Base-by-base conservation (phyloP, 768 basidiomycete species). In the Tylopilus plumbeoviolaceoides region DNA sequence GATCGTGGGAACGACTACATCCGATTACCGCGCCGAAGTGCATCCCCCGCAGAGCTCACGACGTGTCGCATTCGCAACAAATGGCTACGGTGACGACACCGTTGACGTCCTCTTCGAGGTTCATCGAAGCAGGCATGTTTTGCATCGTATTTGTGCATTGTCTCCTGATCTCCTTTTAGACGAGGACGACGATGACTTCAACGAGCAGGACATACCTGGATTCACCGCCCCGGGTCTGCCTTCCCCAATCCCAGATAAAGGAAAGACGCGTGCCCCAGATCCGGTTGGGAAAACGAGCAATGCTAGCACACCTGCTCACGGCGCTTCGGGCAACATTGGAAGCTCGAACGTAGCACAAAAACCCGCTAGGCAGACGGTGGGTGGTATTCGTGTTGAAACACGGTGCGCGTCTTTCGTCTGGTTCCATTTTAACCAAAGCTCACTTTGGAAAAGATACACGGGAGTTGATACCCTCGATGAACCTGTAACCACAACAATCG, bases 391-490 rank as follows among this genome's bases (percentile, higher is more conserved):
- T 60, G 84, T 93, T 3, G 95, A 98, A 72, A 91, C 90, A 46
- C 82, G 95, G 90, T 90, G 68, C 42, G 79, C 64, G 18, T 56
- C 18, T 15, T 5, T 40, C 7, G 48, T 57, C 17, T 1, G 17
- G 38, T 18, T 28, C 28, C 1, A 6, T 30, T 9, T 8, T 28
- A 17, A 25, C 21, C 27, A 5, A 49, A 44, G 47, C 3, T 48
- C 31, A 18, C n/a, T 52, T 5, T 21, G 10, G 44, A 8, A 35
- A 31, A 61, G 91, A 59, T 90, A 85, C 69, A 78, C 90, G n/a
- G 89, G 88, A 10, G 78, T 75, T 9, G 90, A 95, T 61, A 97
- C 95, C 0, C 78, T 98, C 30, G 95, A 98, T 63, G 95, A 98
- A 67, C 93, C 95, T 4, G 79, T 98, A 17, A 81, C 85, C 5